These are phyloP conservation scores for Mycena capillaripes DNA, from an alignment of 768 basidiomycete species.

Conservation along the genomic window DNA sequence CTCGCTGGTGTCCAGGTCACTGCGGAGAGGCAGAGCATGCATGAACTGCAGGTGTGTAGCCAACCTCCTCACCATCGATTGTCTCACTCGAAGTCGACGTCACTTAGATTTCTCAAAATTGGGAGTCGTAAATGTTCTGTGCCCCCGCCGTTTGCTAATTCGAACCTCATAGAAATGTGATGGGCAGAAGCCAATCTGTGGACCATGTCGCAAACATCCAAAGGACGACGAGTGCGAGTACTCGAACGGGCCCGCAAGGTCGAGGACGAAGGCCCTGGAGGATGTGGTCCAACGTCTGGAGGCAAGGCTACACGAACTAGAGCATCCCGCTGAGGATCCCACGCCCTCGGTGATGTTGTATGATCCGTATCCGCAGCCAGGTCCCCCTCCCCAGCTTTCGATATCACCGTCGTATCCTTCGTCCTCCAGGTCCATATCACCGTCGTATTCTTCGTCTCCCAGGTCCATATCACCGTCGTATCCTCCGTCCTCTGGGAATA, in stretches of 20 bases:
- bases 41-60: conserved; percentile 63
- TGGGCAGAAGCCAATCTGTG: conserved; percentile 72
- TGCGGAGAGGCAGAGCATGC: conserved; percentile 69
- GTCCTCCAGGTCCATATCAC: conserved; percentile 3
- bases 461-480: conserved; percentile 1
- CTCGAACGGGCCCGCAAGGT: conserved; percentile 66
- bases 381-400: no score
- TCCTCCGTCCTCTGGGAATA: conserved; percentile 1
- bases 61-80: not conserved
- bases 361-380: conserved; percentile 35
- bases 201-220: conserved; percentile 71
- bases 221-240: conserved; percentile 82
- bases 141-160: conserved; percentile 10
- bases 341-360: conserved; percentile 30
- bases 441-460: not conserved
- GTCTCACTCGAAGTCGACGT: conserved; percentile 8
- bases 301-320: conserved; percentile 53
- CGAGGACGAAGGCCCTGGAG: conserved; percentile 65
- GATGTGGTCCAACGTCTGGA: conserved; percentile 55
- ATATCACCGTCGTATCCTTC: not conserved
- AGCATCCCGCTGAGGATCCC: conserved; percentile 47
- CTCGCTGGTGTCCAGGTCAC: conserved; percentile 53
- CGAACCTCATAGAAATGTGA: conserved; percentile 69
- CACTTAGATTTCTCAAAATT: conserved; percentile 63
- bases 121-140: conserved; percentile 44